phyloP scores from a whole-genome alignment of 805 yeast species.

The Suhomyces pyralidae region DNA sequence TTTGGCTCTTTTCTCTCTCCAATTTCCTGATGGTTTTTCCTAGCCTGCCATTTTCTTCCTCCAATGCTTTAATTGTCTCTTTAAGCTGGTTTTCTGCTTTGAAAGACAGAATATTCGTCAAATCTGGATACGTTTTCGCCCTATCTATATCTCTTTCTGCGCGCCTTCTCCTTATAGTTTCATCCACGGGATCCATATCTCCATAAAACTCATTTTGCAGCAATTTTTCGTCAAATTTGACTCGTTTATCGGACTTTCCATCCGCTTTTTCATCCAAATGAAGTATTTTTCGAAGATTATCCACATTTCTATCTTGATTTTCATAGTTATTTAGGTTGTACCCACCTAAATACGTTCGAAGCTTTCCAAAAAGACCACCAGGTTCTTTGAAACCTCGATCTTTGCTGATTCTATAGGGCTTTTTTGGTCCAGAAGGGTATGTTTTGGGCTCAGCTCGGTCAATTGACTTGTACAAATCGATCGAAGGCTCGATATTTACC shows the following conservation, averaged over 20 bases:
- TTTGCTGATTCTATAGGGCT: background rate
- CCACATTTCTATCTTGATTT: slow-evolving; percentile 12
- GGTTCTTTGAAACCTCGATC: background rate
- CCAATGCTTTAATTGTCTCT: background rate
- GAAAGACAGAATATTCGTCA: background rate
- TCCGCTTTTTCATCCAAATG: background rate
- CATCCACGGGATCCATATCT: background rate
- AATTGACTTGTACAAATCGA: background rate
- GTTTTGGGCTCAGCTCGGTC: background rate
- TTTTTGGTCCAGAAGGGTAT: background rate
- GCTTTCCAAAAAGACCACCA: slow-evolving; percentile 6
- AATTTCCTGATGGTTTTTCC: background rate
- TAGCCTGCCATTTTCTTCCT: background rate
- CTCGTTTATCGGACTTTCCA: background rate
- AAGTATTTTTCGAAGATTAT: slow-evolving; percentile 8
- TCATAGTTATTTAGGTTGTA: slow-evolving; percentile 13
- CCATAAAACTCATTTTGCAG: background rate
- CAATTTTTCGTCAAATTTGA: background rate
- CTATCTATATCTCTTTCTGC: background rate
- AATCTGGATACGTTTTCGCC: background rate
- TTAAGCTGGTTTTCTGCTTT: background rate
- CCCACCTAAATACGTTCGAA: slow-evolving; percentile 12
- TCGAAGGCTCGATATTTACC: background rate
- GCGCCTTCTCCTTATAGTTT: background rate
- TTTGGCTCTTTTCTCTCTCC: background rate